Evolutionary conservation across 2,329 filamentous ascomycete species (phyloP).

Genomic region (Penicillium sp.): DNA sequence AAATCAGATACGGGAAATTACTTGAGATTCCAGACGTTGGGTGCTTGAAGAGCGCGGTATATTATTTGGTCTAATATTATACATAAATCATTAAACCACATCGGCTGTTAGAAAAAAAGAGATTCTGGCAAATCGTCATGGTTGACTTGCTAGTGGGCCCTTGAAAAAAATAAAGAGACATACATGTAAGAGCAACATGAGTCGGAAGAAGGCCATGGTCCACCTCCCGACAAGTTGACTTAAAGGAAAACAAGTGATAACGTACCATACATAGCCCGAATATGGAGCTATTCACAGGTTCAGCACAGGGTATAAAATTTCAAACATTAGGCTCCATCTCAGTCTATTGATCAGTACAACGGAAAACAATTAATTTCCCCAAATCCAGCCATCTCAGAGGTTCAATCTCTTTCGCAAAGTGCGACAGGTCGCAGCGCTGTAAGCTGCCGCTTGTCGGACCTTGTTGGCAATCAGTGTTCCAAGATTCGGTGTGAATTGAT

Average conservation of each 20-base stretch:
- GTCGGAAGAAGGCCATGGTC: not conserved
- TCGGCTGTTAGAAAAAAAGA: not conserved
- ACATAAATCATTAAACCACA: not conserved
- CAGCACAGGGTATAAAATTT: not conserved
- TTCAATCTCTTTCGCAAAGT: constrained; percentile 5
- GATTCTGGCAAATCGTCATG: not conserved
- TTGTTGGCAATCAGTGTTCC: not conserved
- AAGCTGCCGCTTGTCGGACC: constrained; percentile 2
- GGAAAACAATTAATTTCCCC: not conserved
- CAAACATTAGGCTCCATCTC: no score
- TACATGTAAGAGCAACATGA: not conserved
- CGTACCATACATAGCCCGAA: not conserved
- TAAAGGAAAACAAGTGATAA: not conserved
- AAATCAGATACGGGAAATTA: not conserved
- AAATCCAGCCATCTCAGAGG: not conserved
- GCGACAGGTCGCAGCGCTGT: not conserved
- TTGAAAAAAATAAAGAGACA: not conserved
- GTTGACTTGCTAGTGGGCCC: not conserved
- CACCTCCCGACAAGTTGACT: not conserved
- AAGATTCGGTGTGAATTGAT: not conserved
- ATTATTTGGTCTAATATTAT: not conserved
- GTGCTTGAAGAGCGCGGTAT: not conserved
- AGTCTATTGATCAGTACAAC: not conserved
- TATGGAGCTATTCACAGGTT: not conserved
- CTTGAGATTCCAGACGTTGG: not conserved